phyloP scores from a whole-genome alignment of 2,329 filamentous ascomycete species.

The Epichloe festucae region DNA sequence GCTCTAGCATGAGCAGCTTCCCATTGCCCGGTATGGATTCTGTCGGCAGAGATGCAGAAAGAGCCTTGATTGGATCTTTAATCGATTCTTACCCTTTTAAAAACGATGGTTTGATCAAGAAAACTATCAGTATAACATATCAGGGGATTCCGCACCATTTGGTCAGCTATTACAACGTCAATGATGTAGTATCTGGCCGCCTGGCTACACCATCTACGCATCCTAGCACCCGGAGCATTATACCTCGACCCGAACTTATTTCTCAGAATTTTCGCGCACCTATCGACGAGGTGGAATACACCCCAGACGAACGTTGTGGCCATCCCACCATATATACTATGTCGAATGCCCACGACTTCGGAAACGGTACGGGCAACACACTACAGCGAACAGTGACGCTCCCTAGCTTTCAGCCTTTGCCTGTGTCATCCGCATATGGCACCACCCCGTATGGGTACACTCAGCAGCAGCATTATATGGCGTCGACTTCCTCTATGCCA shows the following conservation, averaged over 20 bases:
- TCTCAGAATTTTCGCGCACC: conserved; percentile 55
- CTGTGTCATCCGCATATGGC: neutral
- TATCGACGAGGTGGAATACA: conserved; percentile 44
- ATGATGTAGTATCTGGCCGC: conserved; percentile 56
- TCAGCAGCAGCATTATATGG: conserved; percentile 2
- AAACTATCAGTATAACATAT: conserved; percentile 73
- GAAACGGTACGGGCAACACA: conserved; percentile 5
- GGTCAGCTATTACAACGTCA: conserved; percentile 76
- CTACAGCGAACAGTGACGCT: conserved; percentile 16
- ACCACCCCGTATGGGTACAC: conserved; percentile 7
- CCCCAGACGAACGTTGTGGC: conserved; percentile 4
- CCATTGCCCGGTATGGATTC: conserved; percentile 2
- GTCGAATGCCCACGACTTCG: conserved; percentile 7
- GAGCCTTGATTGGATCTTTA: conserved; percentile 59
- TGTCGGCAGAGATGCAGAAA: conserved; percentile 18
- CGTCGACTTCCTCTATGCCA: conserved; percentile 2
- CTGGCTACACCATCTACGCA: conserved; percentile 47
- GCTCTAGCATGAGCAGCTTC: conserved; percentile 9
- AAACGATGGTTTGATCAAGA: conserved; percentile 71
- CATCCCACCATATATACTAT: conserved; percentile 6
- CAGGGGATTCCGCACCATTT: conserved; percentile 69
- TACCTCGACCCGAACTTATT: conserved; percentile 44
- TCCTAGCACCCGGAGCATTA: conserved; percentile 22
- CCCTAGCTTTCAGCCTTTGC: conserved; percentile 9
- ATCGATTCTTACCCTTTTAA: conserved; percentile 89